Evolutionary conservation across 371 early-diverging fungal species (phyloP).

Genomic region (Lichtheimia corymbifera): DNA sequence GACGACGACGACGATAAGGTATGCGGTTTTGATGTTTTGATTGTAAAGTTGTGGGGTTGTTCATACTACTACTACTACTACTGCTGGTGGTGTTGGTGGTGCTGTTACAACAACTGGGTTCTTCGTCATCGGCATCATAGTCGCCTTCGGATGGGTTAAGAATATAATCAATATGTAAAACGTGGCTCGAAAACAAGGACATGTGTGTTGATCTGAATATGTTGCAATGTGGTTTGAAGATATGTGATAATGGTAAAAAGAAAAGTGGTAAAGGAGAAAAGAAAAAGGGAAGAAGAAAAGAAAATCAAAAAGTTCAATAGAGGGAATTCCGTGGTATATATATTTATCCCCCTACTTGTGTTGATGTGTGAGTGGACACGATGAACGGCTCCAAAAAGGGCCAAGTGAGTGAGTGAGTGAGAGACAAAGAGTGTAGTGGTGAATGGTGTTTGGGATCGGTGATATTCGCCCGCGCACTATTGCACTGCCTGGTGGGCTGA

Average conservation of each 20-base stretch:
- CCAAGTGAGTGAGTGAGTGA: not conserved
- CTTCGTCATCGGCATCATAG: constrained; percentile 1
- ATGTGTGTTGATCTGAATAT: not conserved
- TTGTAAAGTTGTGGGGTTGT: too few species aligned
- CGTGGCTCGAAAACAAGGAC: not conserved
- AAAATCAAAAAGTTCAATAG: too few species aligned
- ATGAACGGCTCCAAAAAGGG: constrained; percentile 1
- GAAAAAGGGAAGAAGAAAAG: too few species aligned
- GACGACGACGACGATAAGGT: too few species aligned
- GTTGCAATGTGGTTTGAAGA: not conserved
- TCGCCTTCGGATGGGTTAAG: not conserved
- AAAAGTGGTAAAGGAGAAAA: not conserved
- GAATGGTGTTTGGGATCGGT: too few species aligned
- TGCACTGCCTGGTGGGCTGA: not conserved
- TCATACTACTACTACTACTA: too few species aligned
- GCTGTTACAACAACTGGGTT: not conserved
- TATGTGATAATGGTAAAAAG: not conserved
- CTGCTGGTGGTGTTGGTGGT: too few species aligned
- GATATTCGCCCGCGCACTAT: too few species aligned
- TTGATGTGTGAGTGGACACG: constrained; percentile 3
- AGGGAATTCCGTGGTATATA: too few species aligned
- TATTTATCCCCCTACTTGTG: not conserved
- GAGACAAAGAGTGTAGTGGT: too few species aligned
- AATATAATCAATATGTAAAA: not conserved
- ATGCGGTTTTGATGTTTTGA: too few species aligned